Evolutionary conservation across 495 filamentous ascomycete species (phyloP), one percentile per base, ranked within the genome.

Genomic region (Xylaria castorea): DNA sequence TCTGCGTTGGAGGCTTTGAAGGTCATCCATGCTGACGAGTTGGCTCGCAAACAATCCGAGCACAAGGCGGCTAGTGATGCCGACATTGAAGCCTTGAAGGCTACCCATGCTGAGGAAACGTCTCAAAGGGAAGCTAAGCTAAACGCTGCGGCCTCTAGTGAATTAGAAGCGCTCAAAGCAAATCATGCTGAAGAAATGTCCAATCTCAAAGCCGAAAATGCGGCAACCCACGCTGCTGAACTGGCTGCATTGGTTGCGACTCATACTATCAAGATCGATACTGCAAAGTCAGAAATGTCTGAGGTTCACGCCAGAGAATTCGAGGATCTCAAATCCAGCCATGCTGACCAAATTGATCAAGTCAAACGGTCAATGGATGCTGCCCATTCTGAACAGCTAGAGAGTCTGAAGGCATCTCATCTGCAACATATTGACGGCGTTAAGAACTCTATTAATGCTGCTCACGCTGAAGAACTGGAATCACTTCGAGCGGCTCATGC

Each of bases 221-320:
- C 74, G 14, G 60, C 73, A 38, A 63, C 55, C 6, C 73, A 76
- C 50, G 76, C 76, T 6, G 63, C 74, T n/a, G 78, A 78, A 53
- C 70, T 75, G 9, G 74, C 78, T 55, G 68, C 74, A 7, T 75
- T 80, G 40, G 74, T 70, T 20, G 76, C 71, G 6, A 60, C 71
- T 5, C 76, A 80, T 63, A 68, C 76, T 20, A 63, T 9, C 30
- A 69, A 77, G 63, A 73, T 87, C 32, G 80, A 80, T 22, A 73
- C 80, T 8, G 51, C 81, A 7, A 85, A 83, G 76, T 80, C 81
- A 61, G 81, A 80, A 27, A 69, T 88, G 16, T 82, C 86, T 58
- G 79, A 82, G 32, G 72, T 68, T 25, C 85, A 88, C 67, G 80
- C 80, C 3, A 74, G 79, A 34, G 83, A 88, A 73, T 60, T 88